These are phyloP conservation scores for Curvularia spicifera DNA, from an alignment of 2,329 filamentous ascomycete species.

Conservation along the genomic window DNA sequence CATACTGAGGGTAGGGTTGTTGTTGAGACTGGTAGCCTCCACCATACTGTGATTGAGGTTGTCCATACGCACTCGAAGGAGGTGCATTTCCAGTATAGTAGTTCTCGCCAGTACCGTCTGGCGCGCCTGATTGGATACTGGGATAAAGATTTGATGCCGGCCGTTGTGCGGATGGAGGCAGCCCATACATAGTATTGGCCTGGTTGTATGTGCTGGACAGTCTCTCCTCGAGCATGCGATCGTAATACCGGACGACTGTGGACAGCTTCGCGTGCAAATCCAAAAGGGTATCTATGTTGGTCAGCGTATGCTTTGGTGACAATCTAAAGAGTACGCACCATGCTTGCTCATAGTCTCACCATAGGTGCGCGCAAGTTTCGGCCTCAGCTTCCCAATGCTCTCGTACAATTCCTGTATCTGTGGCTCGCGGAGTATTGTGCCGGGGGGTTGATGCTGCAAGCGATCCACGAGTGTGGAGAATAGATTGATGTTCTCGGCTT, in stretches of 20 bases:
- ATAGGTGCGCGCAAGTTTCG: slow-evolving; percentile 93
- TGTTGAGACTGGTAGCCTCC: slow-evolving; percentile 49
- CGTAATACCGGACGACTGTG: slow-evolving; percentile 95
- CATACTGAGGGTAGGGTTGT: slow-evolving; percentile 49
- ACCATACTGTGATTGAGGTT: slow-evolving; percentile 61
- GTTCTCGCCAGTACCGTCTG: slow-evolving; percentile 67
- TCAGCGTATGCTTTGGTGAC: slow-evolving; percentile 41
- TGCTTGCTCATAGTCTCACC: slow-evolving; percentile 99
- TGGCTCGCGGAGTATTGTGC: slow-evolving; percentile 93
- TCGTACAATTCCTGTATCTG: slow-evolving; percentile 99
- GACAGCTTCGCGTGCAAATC: slow-evolving; percentile 95
- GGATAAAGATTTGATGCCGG: slow-evolving; percentile 72
- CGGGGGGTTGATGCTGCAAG: slow-evolving; percentile 90
- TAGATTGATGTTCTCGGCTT: slow-evolving; percentile 96
- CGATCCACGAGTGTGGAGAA: slow-evolving; percentile 94
- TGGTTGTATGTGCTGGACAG: slow-evolving; percentile 91
- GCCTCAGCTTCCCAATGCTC: slow-evolving; percentile 89
- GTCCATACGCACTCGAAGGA: slow-evolving; percentile 55
- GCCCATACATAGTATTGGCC: slow-evolving; percentile 58
- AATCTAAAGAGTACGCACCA: slow-evolving; percentile 61
- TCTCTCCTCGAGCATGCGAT: slow-evolving; percentile 95
- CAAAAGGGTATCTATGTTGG: slow-evolving; percentile 76
- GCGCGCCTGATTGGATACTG: slow-evolving; percentile 57
- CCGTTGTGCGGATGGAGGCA: slow-evolving; percentile 43
- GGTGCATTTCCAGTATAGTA: slow-evolving; percentile 77